Percentiles rank a stretch among this genome's conserved stretches.
phyloP scores from a whole-genome alignment of 306 rosid genomes.

The Psophocarpus tetragonolobus region DNA sequence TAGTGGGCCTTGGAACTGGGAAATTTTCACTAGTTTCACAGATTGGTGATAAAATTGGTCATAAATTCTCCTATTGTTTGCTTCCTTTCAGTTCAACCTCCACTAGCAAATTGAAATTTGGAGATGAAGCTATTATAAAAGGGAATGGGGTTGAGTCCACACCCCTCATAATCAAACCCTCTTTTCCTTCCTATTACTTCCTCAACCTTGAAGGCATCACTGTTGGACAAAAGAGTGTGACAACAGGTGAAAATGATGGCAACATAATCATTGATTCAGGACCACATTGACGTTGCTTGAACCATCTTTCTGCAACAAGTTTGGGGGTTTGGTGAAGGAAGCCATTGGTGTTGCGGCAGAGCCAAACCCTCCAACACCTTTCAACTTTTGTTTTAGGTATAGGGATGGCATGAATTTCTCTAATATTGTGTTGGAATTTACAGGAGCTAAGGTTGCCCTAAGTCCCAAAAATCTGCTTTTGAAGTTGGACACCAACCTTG shows the following conservation, averaged over 20 bases:
- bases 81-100: not conserved
- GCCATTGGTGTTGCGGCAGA: not conserved
- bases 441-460: not conserved
- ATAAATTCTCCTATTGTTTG: conserved; percentile 38
- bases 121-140: not conserved
- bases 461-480: not conserved
- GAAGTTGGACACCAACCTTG: too few relatives aligned
- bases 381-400: not conserved
- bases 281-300: conserved; percentile 16
- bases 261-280: conserved; percentile 39
- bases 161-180: not conserved
- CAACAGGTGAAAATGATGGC: not conserved
- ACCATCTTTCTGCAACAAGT: not conserved
- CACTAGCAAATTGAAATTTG: conserved; percentile 35
- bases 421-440: not conserved
- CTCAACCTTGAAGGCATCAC: conserved; percentile 27
- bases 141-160: conserved; percentile 9
- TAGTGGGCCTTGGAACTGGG: conserved; percentile 40
- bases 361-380: not conserved
- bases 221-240: not conserved
- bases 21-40: conserved; percentile 36
- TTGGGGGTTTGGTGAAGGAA: not conserved
- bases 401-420: not conserved
- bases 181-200: not conserved
- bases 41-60: conserved; percentile 23